Evolutionary conservation across 257 asterid species (phyloP), one percentile per base, ranked within the genome.

Genomic region (Nicotiana noctiflora): DNA sequence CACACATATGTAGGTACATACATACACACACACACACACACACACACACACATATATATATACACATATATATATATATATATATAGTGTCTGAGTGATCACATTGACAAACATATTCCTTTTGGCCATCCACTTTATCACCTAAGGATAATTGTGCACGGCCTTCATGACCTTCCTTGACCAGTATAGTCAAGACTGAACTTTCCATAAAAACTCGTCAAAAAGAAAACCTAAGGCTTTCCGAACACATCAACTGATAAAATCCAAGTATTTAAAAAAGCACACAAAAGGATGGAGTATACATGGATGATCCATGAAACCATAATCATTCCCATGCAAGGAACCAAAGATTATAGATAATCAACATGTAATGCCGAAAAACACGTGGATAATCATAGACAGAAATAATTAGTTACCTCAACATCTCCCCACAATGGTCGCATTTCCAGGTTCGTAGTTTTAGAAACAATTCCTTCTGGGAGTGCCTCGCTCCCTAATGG

Each of bases 361-460:
- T 72, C 37, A 21, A 23, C 1, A 40, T 49, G 23, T 23, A 23
- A 14, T 6, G 31, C 10, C 46, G 21, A 72, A 11, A 7, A 44
- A 23, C 37, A 23, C 61, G 8, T 1, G 78, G 51, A 72, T 72
- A 72, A 49, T 14, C 27, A 23, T 23, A 11, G 9, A 46, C 61
- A 1, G 11, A 14, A 74, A 74, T 74, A 23, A 25, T 7, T 74
- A 25, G 17, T 68, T 75, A 84, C 82, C 53, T 82, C 29, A 57
- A 87, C 55, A 62, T 88, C 88, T 31, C 97, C 98, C 78, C 89
- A 84, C 84, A 95, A 84, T 82, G 93, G 86, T 61, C 84, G 84
- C 97, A 91, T 88, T 85, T 90, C 92, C 87, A 93, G 81, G 90
- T 90, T 88, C 32, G 99, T 86, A 61, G 95, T 88, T 79, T 77